Percentiles rank a stretch among this genome's conserved stretches.
phyloP scores from a whole-genome alignment of 2,329 filamentous ascomycete genomes.

The Thelonectria rubi region DNA sequence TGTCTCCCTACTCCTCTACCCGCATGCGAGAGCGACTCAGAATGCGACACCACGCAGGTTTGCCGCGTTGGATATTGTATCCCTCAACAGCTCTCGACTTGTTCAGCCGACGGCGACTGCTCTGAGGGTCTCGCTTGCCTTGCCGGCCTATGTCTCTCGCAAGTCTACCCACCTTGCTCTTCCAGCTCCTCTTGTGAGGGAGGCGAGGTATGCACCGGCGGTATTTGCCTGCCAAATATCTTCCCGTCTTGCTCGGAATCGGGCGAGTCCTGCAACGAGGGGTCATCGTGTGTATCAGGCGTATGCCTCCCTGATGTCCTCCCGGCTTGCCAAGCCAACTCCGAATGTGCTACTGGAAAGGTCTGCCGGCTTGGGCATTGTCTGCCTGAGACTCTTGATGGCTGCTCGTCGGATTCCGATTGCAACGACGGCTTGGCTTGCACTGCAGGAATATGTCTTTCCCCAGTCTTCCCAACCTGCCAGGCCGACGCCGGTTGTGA shows the following conservation, averaged over 20 bases:
- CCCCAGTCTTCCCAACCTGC: slow-evolving; percentile 2
- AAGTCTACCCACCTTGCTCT: neutral
- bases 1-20: slow-evolving; percentile 6
- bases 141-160: slow-evolving; percentile 10
- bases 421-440: neutral
- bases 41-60: slow-evolving; percentile 1
- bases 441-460: slow-evolving; percentile 13
- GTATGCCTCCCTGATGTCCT: slow-evolving; percentile 11
- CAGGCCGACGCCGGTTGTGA: slow-evolving; percentile 1
- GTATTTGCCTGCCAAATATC: slow-evolving; percentile 8
- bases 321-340: slow-evolving; percentile 5
- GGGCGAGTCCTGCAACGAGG: neutral
- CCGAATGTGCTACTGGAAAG: slow-evolving; percentile 13
- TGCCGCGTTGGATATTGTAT: slow-evolving; percentile 13
- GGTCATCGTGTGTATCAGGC: neutral
- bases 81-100: slow-evolving; percentile 4
- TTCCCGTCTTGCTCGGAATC: neutral
- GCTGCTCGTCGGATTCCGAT: neutral
- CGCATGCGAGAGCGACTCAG: slow-evolving; percentile 3
- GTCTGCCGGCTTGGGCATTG: slow-evolving; percentile 15
- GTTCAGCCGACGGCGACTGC: slow-evolving; percentile 2
- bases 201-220: slow-evolving; percentile 13
- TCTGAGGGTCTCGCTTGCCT: neutral
- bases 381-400: slow-evolving; percentile 1
- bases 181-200: neutral